Evolutionary conservation across 2,329 filamentous ascomycete genomes (phyloP).

Genomic region (Albophoma yamanashiensis): DNA sequence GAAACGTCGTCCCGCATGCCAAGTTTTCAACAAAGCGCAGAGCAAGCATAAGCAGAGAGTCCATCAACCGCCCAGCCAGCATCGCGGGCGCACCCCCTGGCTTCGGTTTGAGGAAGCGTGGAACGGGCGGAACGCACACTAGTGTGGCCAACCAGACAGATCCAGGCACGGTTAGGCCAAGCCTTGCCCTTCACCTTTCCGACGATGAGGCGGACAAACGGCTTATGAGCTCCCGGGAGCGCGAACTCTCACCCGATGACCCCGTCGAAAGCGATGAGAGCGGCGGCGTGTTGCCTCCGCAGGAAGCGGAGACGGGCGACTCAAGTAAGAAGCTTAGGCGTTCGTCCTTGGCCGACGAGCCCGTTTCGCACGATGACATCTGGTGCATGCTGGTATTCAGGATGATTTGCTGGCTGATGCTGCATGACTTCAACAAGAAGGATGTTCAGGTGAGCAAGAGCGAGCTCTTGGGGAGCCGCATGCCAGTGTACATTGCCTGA

Average conservation of each 20-base stretch:
- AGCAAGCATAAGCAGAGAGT: conserved; percentile 11
- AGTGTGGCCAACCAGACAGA: conserved; percentile 7
- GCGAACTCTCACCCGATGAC: background rate
- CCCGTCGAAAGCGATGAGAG: conserved; percentile 1
- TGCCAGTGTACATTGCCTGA: conserved; percentile 43
- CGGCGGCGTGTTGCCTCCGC: background rate
- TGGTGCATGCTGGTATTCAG: conserved; percentile 45
- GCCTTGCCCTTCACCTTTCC: background rate
- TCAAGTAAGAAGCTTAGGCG: background rate
- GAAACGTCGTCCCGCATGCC: conserved; percentile 25
- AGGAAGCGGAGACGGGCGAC: background rate
- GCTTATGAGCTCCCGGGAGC: background rate
- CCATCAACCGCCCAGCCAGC: background rate
- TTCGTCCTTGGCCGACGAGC: conserved; percentile 10
- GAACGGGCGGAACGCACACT: conserved; percentile 12
- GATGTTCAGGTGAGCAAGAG: conserved; percentile 42
- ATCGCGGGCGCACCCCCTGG: conserved; percentile 12
- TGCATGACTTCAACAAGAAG: conserved; percentile 45
- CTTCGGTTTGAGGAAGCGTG: conserved; percentile 9
- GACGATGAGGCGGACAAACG: background rate
- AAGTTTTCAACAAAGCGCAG: conserved; percentile 15
- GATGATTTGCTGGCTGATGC: conserved; percentile 47
- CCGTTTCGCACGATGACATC: conserved; percentile 27
- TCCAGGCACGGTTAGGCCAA: background rate
- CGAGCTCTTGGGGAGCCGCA: conserved; percentile 40